A percentile compares a stretch with the other conserved stretches of the same genome.
Evolutionary conservation across 2,329 filamentous ascomycete species (phyloP).

Genomic region (Ophiostoma sp.): DNA sequence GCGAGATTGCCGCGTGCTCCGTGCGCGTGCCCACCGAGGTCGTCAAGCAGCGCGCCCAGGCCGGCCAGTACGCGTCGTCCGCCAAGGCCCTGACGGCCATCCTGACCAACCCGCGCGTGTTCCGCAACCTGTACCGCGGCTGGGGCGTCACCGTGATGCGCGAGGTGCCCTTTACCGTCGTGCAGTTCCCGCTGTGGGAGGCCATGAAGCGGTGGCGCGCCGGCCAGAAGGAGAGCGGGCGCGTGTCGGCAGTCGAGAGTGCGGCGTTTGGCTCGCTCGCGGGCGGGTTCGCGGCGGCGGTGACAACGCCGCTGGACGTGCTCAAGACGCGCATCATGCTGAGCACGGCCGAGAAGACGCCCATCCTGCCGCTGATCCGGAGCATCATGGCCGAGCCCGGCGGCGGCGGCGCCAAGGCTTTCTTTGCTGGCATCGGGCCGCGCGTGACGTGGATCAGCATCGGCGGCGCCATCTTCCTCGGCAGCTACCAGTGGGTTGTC

Average conservation of each 20-base stretch:
- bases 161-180: slow-evolving; percentile 93
- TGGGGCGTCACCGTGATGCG: slow-evolving; percentile 90
- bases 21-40: slow-evolving; percentile 94
- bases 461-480: slow-evolving; percentile 89
- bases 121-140: slow-evolving; percentile 82
- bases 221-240: slow-evolving; percentile 28
- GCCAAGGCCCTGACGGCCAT: slow-evolving; percentile 66
- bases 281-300: slow-evolving; percentile 76
- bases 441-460: slow-evolving; percentile 91
- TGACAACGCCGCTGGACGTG: slow-evolving; percentile 92
- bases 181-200: slow-evolving; percentile 98
- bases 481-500: slow-evolving; percentile 83
- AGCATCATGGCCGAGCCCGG: slow-evolving; percentile 62
- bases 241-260: slow-evolving; percentile 69
- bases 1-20: slow-evolving; percentile 87
- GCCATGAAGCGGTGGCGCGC: slow-evolving; percentile 70
- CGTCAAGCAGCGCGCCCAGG: slow-evolving; percentile 93
- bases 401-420: slow-evolving; percentile 57
- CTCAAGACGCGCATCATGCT: slow-evolving; percentile 97
- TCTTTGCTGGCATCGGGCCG: slow-evolving; percentile 73
- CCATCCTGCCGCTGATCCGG: slow-evolving; percentile 54
- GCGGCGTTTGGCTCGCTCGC: slow-evolving; percentile 78
- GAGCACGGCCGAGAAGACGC: slow-evolving; percentile 62
- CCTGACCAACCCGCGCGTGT: slow-evolving; percentile 51
- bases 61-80: slow-evolving; percentile 69